Percentiles rank a stretch among this genome's conserved stretches.
These are phyloP conservation scores for Xerocomellus intermedius DNA, from an alignment of 768 basidiomycete species.

Conservation along the genomic window DNA sequence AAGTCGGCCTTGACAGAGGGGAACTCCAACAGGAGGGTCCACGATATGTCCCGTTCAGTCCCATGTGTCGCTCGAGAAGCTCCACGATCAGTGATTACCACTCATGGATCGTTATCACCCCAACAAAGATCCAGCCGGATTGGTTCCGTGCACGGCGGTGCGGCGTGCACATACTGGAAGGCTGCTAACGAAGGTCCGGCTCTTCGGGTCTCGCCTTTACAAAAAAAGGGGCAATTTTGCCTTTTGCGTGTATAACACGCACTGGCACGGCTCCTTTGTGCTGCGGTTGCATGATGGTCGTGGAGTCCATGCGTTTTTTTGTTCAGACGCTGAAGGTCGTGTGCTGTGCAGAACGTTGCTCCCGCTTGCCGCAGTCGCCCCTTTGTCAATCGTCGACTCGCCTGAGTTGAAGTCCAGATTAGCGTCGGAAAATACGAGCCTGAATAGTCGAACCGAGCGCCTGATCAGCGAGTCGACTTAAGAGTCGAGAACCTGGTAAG, in stretches of 20 bases:
- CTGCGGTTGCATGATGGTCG: conserved; percentile 67
- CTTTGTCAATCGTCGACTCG: neutral
- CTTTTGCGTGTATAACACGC: conserved; percentile 48
- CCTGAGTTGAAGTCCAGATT: neutral
- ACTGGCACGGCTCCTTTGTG: conserved; percentile 79
- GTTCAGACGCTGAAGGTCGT: neutral
- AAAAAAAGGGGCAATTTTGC: conserved; percentile 68
- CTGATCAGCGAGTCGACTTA: neutral
- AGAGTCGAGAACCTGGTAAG: neutral
- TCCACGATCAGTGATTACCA: conserved; percentile 13
- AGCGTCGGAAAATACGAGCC: neutral
- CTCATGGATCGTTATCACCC: conserved; percentile 17
- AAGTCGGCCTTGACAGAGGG: neutral
- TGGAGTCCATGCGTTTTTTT: conserved; percentile 39
- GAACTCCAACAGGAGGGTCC: neutral
- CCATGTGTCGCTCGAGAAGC: conserved; percentile 7
- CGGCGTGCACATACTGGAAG: conserved; percentile 29
- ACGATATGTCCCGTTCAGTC: conserved; percentile 10
- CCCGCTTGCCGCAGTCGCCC: neutral
- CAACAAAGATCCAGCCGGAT: conserved; percentile 23
- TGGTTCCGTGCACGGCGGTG: conserved; percentile 20
- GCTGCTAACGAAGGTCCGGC: conserved; percentile 67
- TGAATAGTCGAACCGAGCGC: neutral
- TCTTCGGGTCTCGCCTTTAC: conserved; percentile 87
- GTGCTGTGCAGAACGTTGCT: conserved; percentile 11